These are phyloP conservation scores for Cyberlindnera japonica DNA, from an alignment of 805 yeast genomes.

Conservation along the genomic window DNA sequence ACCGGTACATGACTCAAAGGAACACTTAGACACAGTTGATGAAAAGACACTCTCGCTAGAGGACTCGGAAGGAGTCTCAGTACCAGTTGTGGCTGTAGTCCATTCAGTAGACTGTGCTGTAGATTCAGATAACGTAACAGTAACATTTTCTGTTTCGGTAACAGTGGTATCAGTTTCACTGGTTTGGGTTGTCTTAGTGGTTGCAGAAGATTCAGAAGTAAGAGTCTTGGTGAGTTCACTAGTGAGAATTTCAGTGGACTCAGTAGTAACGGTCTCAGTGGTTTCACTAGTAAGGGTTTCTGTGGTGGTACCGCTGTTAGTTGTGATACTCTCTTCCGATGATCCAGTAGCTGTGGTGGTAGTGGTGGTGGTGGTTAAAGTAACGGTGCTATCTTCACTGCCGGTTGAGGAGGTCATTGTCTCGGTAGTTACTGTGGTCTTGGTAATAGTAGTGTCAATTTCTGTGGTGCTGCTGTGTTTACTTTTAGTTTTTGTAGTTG, in stretches of 20 bases:
- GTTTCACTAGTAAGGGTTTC: not conserved
- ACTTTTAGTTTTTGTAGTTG: not conserved
- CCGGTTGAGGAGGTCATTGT: not conserved
- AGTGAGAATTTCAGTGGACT: too few species aligned
- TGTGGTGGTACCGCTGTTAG: conserved; percentile 1
- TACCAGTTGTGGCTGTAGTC: not conserved
- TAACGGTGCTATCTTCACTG: not conserved
- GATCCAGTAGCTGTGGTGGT: not conserved
- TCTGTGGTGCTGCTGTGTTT: not conserved
- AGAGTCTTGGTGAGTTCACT: not conserved
- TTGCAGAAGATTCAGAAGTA: not conserved
- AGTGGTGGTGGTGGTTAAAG: not conserved
- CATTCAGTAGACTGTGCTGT: not conserved
- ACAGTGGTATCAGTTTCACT: conserved; percentile 1
- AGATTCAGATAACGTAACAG: not conserved
- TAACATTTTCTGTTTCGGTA: conserved; percentile 1
- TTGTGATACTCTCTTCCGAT: not conserved
- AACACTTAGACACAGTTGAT: too few species aligned
- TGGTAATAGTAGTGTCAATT: not conserved
- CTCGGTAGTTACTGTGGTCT: not conserved
- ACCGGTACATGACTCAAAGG: too few species aligned
- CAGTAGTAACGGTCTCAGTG: conserved; percentile 1
- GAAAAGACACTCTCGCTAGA: not conserved
- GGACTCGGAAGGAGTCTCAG: not conserved
- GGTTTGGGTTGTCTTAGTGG: not conserved